phyloP scores from a whole-genome alignment of 2,329 filamentous ascomycete genomes.

The Tolypocladium pustulatum region DNA sequence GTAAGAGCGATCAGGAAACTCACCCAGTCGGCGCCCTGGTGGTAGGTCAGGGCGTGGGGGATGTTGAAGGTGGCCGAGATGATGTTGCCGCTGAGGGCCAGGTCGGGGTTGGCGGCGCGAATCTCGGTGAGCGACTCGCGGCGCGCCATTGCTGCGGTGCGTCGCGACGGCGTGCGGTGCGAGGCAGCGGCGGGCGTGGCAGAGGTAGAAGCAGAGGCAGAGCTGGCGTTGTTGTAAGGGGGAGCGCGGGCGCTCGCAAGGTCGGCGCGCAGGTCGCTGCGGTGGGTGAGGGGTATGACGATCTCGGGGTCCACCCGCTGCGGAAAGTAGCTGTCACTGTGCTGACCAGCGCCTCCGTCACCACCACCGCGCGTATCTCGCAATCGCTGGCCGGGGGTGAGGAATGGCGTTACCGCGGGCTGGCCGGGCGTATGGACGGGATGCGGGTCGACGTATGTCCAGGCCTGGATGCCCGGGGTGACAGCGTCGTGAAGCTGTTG shows the following conservation, averaged over 20 bases:
- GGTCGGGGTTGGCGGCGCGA: slow-evolving; percentile 42
- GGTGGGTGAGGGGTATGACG: slow-evolving; percentile 5
- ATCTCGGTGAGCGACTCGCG: slow-evolving; percentile 45
- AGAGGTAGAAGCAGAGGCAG: not conserved
- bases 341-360: not conserved
- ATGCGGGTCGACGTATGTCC: slow-evolving; percentile 11
- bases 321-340: not conserved
- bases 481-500: slow-evolving; percentile 9
- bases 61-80: slow-evolving; percentile 57
- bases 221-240: slow-evolving; percentile 1
- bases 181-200: not conserved
- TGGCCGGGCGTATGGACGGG: not conserved
- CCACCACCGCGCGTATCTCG: not conserved
- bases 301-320: slow-evolving; percentile 2
- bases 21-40: slow-evolving; percentile 51
- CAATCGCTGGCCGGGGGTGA: not conserved
- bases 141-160: slow-evolving; percentile 26
- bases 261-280: not conserved
- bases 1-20: slow-evolving; percentile 14
- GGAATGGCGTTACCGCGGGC: not conserved
- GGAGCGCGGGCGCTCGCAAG: not conserved
- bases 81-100: slow-evolving; percentile 52
- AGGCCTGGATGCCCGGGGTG: slow-evolving; percentile 15
- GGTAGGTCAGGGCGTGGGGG: slow-evolving; percentile 48
- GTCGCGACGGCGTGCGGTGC: not conserved